phyloP scores from a whole-genome alignment of 495 filamentous ascomycete genomes.

The Venustampulla echinocandica region DNA sequence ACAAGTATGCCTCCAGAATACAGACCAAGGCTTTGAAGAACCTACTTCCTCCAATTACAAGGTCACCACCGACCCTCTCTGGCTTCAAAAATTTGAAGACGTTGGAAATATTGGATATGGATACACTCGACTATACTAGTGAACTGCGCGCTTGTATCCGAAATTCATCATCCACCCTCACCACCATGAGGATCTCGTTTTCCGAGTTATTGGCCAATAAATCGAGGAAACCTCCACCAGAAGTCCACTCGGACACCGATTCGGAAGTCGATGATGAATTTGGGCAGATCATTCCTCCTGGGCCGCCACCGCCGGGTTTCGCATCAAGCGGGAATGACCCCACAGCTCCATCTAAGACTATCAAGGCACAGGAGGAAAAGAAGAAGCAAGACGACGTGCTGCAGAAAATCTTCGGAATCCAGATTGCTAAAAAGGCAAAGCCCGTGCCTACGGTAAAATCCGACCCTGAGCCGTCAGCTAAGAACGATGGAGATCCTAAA shows the following conservation, averaged over 20 bases:
- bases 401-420: slow-evolving; percentile 44
- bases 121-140: slow-evolving; percentile 42
- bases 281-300: slow-evolving; percentile 11
- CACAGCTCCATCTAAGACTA: slow-evolving; percentile 25
- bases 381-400: slow-evolving; percentile 46
- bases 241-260: slow-evolving; percentile 40
- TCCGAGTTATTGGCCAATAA: slow-evolving; percentile 40
- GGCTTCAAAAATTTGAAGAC: slow-evolving; percentile 47
- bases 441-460: slow-evolving; percentile 21
- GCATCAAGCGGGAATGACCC: background rate
- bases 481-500: slow-evolving; percentile 24
- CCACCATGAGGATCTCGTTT: slow-evolving; percentile 47
- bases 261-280: slow-evolving; percentile 38
- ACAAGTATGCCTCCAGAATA: background rate
- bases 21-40: slow-evolving; percentile 2
- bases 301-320: slow-evolving; percentile 3
- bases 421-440: slow-evolving; percentile 25
- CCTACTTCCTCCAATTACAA: slow-evolving; percentile 6
- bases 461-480: slow-evolving; percentile 6
- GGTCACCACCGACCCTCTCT: slow-evolving; percentile 40
- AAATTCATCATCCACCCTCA: slow-evolving; percentile 41
- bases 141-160: slow-evolving; percentile 46
- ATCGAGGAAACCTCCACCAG: slow-evolving; percentile 41
- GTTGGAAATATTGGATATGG: slow-evolving; percentile 48
- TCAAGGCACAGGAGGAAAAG: slow-evolving; percentile 39